Percentiles rank a stretch among this genome's conserved stretches.
Evolutionary conservation across 116 monocot species (phyloP).

Genomic region (Cymodocea nodosa): DNA sequence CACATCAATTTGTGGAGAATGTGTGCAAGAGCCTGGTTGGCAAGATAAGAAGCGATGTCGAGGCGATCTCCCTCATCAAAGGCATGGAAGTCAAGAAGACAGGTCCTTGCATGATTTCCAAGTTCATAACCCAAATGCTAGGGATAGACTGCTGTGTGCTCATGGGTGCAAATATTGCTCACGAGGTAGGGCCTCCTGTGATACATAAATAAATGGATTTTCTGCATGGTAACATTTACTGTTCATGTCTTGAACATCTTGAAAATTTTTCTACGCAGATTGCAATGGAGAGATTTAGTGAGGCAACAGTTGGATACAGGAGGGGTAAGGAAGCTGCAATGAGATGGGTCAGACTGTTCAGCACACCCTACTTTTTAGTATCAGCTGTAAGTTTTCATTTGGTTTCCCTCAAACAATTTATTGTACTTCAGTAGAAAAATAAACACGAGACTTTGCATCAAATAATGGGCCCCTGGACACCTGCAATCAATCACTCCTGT

Average conservation of each 20-base stretch:
- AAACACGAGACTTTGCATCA: no score
- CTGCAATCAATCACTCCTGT: no score
- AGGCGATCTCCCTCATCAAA: slow-evolving; percentile 89
- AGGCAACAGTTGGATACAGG: slow-evolving; percentile 76
- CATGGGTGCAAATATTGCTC: slow-evolving; percentile 91
- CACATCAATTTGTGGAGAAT: slow-evolving; percentile 70
- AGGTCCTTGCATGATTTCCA: slow-evolving; percentile 87
- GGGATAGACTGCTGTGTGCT: slow-evolving; percentile 80
- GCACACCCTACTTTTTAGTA: slow-evolving; percentile 64
- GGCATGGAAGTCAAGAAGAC: slow-evolving; percentile 89
- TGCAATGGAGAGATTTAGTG: slow-evolving; percentile 74
- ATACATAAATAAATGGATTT: no score
- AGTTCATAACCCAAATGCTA: slow-evolving; percentile 58
- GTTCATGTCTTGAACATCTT: not conserved
- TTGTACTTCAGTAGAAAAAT: no score
- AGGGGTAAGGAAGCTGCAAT: slow-evolving; percentile 48
- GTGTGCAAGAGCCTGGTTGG: slow-evolving; percentile 64
- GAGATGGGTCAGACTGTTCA: slow-evolving; percentile 60
- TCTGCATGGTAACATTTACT: not conserved
- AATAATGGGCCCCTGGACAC: no score
- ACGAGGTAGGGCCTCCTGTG: slow-evolving; percentile 33
- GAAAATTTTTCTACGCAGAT: slow-evolving; percentile 28
- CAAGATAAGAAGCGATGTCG: slow-evolving; percentile 39
- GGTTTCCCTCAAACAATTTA: not conserved
- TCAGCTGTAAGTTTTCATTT: slow-evolving; percentile 41